A percentile compares a stretch with the other conserved stretches of the same genome.
Evolutionary conservation across 441 rosid genomes (phyloP).

Genomic region (Geranium incanum): DNA sequence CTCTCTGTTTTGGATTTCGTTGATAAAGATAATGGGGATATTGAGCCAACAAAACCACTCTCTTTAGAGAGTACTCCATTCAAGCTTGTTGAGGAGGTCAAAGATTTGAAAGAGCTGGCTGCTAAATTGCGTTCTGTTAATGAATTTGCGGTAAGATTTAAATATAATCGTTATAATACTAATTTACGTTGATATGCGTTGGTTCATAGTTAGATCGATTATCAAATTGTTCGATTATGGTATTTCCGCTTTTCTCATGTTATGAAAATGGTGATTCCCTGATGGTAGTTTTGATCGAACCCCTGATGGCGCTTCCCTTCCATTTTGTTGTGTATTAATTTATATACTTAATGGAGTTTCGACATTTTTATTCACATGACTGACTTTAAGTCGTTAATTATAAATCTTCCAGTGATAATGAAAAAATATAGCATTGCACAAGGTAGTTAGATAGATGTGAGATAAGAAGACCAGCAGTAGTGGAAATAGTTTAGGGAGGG

Average conservation of each 20-base stretch:
- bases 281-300: background rate
- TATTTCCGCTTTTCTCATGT: background rate
- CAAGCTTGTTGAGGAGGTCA: constrained; percentile 66
- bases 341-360: background rate
- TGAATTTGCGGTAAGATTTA: constrained; percentile 70
- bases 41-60: constrained; percentile 38
- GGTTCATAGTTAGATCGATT: background rate
- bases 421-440: background rate
- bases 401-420: background rate
- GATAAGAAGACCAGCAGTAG: background rate
- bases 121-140: constrained; percentile 46
- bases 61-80: constrained; percentile 51
- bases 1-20: constrained; percentile 66
- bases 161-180: background rate
- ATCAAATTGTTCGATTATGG: background rate
- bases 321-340: background rate
- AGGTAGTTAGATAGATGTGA: background rate
- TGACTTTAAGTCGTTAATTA: background rate
- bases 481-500: background rate
- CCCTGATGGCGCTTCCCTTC: background rate
- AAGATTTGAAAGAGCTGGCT: constrained; percentile 67
- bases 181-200: background rate
- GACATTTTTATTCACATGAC: background rate
- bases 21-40: constrained; percentile 33
- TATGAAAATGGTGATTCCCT: background rate